phyloP scores from a whole-genome alignment of 2,329 filamentous ascomycete species.

The Aspergillus transmontanensis region DNA sequence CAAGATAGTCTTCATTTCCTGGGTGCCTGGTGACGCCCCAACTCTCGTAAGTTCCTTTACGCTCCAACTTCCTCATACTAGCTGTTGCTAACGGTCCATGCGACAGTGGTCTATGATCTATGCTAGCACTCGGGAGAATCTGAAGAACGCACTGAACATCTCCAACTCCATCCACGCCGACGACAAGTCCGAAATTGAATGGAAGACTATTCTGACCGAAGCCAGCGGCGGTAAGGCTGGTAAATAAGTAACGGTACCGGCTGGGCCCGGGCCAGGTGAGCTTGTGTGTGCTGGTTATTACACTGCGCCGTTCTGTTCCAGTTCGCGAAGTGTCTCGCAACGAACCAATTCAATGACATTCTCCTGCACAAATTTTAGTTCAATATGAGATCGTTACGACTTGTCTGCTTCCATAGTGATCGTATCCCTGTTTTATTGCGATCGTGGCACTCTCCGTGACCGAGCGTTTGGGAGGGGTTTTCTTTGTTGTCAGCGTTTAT shows the following conservation, averaged over 20 bases:
- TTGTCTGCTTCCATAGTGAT: constrained; percentile 29
- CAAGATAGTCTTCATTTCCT: constrained; percentile 56
- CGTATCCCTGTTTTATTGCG: constrained; percentile 21
- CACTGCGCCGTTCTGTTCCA: constrained; percentile 20
- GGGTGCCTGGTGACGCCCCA: constrained; percentile 45
- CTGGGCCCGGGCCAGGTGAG: constrained; percentile 39
- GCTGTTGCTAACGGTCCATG: constrained; percentile 18
- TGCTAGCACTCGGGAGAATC: constrained; percentile 50
- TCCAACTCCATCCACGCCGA: constrained; percentile 45
- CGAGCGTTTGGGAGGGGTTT: constrained; percentile 21
- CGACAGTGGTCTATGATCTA: constrained; percentile 53
- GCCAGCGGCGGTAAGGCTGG: constrained; percentile 45
- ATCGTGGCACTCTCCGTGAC: constrained; percentile 22
- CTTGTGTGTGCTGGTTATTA: constrained; percentile 18
- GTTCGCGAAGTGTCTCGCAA: constrained; percentile 26
- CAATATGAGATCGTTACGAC: constrained; percentile 43
- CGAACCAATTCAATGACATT: constrained; percentile 30
- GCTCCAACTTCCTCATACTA: background rate
- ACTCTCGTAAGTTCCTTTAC: constrained; percentile 39
- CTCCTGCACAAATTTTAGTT: constrained; percentile 37
- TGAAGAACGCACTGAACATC: constrained; percentile 53
- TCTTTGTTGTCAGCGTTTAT: constrained; percentile 25
- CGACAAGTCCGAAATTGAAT: constrained; percentile 46
- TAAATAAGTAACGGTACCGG: constrained; percentile 39
- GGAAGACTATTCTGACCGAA: constrained; percentile 42